These are phyloP conservation scores for Pseudogymnoascus sp. DNA, from an alignment of 2,329 filamentous ascomycete species.

Conservation along the genomic window DNA sequence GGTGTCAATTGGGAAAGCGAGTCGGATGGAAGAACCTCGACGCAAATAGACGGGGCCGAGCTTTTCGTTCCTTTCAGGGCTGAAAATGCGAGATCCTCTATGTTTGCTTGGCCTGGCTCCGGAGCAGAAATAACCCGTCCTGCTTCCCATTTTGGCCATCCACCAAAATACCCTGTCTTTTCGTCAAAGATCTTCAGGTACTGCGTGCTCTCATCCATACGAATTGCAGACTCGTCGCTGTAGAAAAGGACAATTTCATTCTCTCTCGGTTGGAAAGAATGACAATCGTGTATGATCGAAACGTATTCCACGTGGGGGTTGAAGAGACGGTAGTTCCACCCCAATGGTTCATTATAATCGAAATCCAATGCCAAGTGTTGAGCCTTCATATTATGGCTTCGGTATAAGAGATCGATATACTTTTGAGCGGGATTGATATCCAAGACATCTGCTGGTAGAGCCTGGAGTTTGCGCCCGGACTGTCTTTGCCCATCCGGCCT, in stretches of 20 bases:
- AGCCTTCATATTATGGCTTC: background rate
- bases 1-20: background rate
- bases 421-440: background rate
- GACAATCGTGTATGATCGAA: background rate
- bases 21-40: constrained; percentile 6
- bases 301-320: background rate
- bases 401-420: constrained; percentile 10
- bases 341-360: background rate
- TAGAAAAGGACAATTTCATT: constrained; percentile 13
- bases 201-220: constrained; percentile 1
- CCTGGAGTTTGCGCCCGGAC: background rate
- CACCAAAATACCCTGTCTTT: background rate
- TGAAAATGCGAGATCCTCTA: background rate
- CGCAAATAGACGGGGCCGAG: background rate
- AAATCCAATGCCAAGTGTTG: background rate
- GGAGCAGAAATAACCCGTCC: background rate
- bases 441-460: background rate
- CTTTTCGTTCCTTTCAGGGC: background rate
- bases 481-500: background rate
- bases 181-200: background rate
- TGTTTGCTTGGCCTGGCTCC: background rate
- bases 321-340: constrained; percentile 1
- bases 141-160: constrained; percentile 7
- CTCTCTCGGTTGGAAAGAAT: constrained; percentile 13
- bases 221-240: background rate